These are phyloP conservation scores for Musa beccarii DNA, from an alignment of 176 grass and related monocot species.

Conservation along the genomic window DNA sequence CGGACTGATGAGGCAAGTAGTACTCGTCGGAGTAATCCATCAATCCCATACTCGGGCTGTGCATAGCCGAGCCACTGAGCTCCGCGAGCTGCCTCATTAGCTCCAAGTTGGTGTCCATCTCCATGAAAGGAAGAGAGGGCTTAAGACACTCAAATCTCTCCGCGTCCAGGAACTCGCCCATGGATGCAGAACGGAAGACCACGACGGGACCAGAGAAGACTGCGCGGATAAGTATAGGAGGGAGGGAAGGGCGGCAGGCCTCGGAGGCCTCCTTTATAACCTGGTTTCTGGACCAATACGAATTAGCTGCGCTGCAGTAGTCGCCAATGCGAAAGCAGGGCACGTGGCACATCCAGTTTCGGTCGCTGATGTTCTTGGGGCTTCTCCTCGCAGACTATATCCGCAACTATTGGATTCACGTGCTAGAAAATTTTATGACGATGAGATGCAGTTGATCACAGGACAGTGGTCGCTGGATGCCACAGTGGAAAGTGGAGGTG, in stretches of 20 bases:
- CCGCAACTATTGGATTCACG: neutral
- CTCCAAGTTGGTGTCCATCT: conserved; percentile 10
- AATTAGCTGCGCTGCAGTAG: too few relatives aligned
- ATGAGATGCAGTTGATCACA: neutral
- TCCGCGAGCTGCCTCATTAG: neutral
- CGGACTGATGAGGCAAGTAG: neutral
- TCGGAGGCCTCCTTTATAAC: too few relatives aligned
- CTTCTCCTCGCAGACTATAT: neutral
- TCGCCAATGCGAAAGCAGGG: neutral
- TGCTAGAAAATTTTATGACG: neutral
- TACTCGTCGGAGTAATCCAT: conserved; percentile 5
- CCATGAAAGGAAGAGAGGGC: conserved; percentile 1
- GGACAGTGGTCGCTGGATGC: neutral
- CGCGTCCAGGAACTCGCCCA: conserved; percentile 1
- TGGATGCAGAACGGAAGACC: neutral
- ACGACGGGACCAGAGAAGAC: neutral
- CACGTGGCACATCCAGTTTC: neutral
- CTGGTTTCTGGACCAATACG: too few relatives aligned
- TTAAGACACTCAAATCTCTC: neutral
- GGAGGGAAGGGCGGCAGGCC: neutral
- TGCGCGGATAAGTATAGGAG: neutral
- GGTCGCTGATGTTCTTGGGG: neutral
- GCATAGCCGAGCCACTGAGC: neutral
- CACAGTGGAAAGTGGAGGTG: neutral
- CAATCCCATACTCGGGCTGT: neutral